A percentile compares a stretch with the other conserved stretches of the same genome.
Conservation (phyloP, 805 yeast species). For the Limtongozyma cylindracea region DNA sequence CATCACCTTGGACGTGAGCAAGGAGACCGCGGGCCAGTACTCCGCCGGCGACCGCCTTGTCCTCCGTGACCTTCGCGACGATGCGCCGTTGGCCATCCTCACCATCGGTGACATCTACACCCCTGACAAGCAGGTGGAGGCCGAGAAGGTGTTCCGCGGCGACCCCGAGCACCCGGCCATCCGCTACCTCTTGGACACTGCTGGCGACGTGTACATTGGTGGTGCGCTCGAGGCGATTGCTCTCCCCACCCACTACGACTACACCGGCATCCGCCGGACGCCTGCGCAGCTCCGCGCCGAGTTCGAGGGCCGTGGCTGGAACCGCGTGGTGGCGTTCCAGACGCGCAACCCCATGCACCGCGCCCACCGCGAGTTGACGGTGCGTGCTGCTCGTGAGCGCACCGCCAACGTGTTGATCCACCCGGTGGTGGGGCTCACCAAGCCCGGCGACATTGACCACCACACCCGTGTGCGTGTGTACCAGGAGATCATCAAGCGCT, state of each 20-base stretch:
- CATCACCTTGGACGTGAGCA: slow-evolving; percentile 59
- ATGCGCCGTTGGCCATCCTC: slow-evolving; percentile 53
- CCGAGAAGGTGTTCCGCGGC: slow-evolving; percentile 75
- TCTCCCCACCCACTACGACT: slow-evolving; percentile 76
- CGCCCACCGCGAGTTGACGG: slow-evolving; percentile 91
- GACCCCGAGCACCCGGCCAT: slow-evolving; percentile 95
- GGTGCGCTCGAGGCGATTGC: slow-evolving; percentile 69
- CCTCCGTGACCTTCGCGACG: slow-evolving; percentile 64
- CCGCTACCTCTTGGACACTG: slow-evolving; percentile 39
- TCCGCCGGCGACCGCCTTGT: slow-evolving; percentile 36
- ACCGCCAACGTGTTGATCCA: slow-evolving; percentile 89
- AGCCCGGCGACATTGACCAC: slow-evolving; percentile 95
- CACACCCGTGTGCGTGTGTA: slow-evolving; percentile 93
- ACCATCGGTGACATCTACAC: slow-evolving; percentile 56
- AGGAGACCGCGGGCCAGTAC: slow-evolving; percentile 17
- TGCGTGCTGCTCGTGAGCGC: too few relatives aligned
- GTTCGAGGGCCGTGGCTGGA: slow-evolving; percentile 64
- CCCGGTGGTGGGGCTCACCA: slow-evolving; percentile 92
- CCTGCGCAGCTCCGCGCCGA: slow-evolving; percentile 80
- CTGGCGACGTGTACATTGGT: slow-evolving; percentile 73
- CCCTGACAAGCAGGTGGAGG: slow-evolving; percentile 65
- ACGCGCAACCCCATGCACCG: slow-evolving; percentile 98
- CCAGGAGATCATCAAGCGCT: slow-evolving; percentile 75
- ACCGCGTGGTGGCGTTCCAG: slow-evolving; percentile 79
- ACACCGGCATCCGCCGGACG: slow-evolving; percentile 65